phyloP scores from a whole-genome alignment of 306 rosid genomes.

The Echinosophora koreensis region DNA sequence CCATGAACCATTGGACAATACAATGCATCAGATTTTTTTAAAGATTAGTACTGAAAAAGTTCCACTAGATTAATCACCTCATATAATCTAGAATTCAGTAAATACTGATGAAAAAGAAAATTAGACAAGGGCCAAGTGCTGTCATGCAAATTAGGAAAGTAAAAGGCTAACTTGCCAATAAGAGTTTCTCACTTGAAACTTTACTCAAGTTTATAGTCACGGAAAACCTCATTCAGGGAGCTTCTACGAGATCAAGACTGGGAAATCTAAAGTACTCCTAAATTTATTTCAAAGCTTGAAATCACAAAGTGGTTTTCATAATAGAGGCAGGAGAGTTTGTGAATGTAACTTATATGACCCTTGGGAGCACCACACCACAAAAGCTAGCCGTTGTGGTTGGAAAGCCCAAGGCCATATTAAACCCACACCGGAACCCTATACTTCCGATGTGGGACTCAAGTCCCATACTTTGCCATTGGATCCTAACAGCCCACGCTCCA shows the following conservation, averaged over 20 bases:
- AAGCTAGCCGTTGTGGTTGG: too few relatives aligned
- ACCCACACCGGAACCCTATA: too few relatives aligned
- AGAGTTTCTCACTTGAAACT: conserved; percentile 1
- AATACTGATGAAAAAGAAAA: not conserved
- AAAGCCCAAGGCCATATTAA: too few relatives aligned
- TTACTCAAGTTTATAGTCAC: not conserved
- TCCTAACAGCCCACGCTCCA: too few relatives aligned
- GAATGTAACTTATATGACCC: not conserved
- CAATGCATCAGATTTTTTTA: conserved; percentile 15
- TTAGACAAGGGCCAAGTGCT: not conserved
- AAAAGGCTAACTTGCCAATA: not conserved
- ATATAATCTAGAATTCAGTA: not conserved
- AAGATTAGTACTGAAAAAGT: conserved; percentile 27
- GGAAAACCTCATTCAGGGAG: conserved; percentile 6
- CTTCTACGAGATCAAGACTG: not conserved
- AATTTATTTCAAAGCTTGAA: not conserved
- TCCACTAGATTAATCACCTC: conserved; percentile 29
- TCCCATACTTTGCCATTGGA: too few relatives aligned
- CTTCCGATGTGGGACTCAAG: too few relatives aligned
- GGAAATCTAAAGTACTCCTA: conserved; percentile 12
- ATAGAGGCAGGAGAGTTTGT: conserved; percentile 5
- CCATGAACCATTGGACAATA: not conserved
- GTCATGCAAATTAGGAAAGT: not conserved
- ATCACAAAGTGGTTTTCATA: not conserved
- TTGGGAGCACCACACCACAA: too few relatives aligned